Evolutionary conservation across 768 basidiomycete genomes (phyloP), one percentile per base, ranked within the genome.

Genomic region (Sistotremastrum suecicum): DNA sequence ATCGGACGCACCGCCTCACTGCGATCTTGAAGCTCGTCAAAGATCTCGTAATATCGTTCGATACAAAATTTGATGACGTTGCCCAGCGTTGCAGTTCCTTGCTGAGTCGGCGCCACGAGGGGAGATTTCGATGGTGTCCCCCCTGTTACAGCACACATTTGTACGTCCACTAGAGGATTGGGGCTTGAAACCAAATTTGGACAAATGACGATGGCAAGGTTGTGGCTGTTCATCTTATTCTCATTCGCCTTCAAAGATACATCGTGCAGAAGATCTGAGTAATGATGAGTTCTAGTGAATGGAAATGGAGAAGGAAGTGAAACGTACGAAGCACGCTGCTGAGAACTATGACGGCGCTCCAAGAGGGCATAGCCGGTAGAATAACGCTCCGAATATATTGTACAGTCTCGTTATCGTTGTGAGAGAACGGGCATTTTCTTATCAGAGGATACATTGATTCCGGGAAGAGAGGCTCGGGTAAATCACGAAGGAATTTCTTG

Each of bases 151-250:
- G 67, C 62, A 54, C 82, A 86, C 70, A 89, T 80, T 67, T 70
- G 65, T 42, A 87, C 80, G 54, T 89, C 87, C 31, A 71, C 72
- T 44, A 75, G 62, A 10, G 80, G 78, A 53, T 74, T 86, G 5
- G 75, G 58, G 49, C 84, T 66, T 48, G 76, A 76, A 47, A 88
- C 73, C 41, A 90, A 75, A 53, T 89, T 91, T 5, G 88, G 88
- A 46, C 71, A 74, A 34, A 90, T 63, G 9, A 88, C 84, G 46
- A 90, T 67, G 7, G 86, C 71, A 37, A 90, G 78, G 55, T 91
- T 91, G 50, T 78, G 71, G 7, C 85, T 82, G 53, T 83, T 80
- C 88, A 91, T 91, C 34, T 72, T 68, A 55, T 90, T 90, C 5
- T 64, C 66, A 2, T 69, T 65, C 2, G 83, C 68, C 5, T 74